phyloP scores from a whole-genome alignment of 139 green algal genomes.

The Chlamydomonas sphaeroides region DNA sequence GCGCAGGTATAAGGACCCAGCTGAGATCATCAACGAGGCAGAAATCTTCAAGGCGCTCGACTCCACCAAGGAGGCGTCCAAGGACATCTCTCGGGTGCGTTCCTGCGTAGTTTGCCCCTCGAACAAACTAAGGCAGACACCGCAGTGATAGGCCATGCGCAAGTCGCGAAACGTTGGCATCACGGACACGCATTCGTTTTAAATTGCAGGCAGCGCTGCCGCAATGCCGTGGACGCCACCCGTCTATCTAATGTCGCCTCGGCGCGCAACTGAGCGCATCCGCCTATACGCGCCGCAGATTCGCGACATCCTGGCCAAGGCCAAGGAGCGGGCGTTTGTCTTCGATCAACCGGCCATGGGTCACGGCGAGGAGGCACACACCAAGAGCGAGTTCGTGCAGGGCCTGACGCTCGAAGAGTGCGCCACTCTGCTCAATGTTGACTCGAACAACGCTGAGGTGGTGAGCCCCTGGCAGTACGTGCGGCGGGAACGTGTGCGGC shows the following conservation, averaged over 20 bases:
- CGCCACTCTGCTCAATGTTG: slow-evolving; percentile 77
- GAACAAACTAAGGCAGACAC: too few species aligned
- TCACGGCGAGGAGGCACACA: not conserved
- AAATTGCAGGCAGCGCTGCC: too few species aligned
- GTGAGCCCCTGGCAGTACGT: slow-evolving; percentile 43
- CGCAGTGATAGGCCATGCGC: too few species aligned
- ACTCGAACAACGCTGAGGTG: slow-evolving; percentile 55
- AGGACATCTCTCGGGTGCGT: slow-evolving; percentile 45
- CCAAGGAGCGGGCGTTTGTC: slow-evolving; percentile 68
- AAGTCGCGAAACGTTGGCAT: too few species aligned
- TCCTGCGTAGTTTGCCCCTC: too few species aligned
- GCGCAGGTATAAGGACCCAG: slow-evolving; percentile 26
- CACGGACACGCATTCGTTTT: too few species aligned
- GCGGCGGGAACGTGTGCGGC: too few species aligned
- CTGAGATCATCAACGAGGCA: slow-evolving; percentile 64
- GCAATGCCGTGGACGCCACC: too few species aligned
- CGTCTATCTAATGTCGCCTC: too few species aligned
- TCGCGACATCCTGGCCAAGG: slow-evolving; percentile 61
- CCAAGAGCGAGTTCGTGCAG: slow-evolving; percentile 56
- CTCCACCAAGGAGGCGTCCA: slow-evolving; percentile 52
- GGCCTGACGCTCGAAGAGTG: slow-evolving; percentile 73
- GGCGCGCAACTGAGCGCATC: too few species aligned
- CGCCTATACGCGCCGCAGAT: too few species aligned
- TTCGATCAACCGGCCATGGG: slow-evolving; percentile 24
- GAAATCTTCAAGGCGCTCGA: slow-evolving; percentile 61